Evolutionary conservation across 768 basidiomycete genomes (phyloP), one percentile per base, ranked within the genome.

Genomic region (Aureoboletus auriporus): DNA sequence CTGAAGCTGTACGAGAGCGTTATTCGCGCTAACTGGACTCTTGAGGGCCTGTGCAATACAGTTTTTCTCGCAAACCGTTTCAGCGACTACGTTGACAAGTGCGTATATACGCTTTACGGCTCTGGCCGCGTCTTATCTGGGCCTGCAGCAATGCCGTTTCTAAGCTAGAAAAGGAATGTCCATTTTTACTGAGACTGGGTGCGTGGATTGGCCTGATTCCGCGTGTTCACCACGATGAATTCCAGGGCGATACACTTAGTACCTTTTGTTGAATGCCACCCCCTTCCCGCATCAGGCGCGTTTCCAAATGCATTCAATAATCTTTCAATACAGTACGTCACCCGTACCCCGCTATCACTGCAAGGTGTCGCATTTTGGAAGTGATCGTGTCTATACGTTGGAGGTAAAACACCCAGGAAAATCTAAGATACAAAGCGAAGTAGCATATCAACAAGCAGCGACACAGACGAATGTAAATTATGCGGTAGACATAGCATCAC

Each of bases 271-370:
- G 67, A 71, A 38, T 73, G 67, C 56, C 66, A 61, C 9, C 66
- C 75, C 12, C 69, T 89, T 42, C 83, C 82, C 53, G 53, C 65
- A 33, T 78, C 75, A n/a, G 50, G 52, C 20, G 50, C 65, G 6
- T 80, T 75, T 68, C 76, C 82, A 16, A 75, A 78, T 16, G 84
- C 85, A 14, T 89, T 89, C 71, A 86, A 80, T 59, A 84, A 76
- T 62, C 77, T 75, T 29, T 72, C 83, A 12, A 69, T 83, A 1
- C 86, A 87, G 64, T 80, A 69, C 58, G 63, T 74, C 45, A 58
- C 40, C 6, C 39, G 52, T 2, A 49, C 57, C 47, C 50, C 62
- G 7, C 51, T 62, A 26, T 60, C 46, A 17, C 47, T 50, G 8
- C 65, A 58, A 20, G 16, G 27, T 28, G 44, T 49, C 50, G 36